A percentile compares a stretch with the other conserved stretches of the same genome.
Evolutionary conservation across 2,329 filamentous ascomycete species (phyloP).

Genomic region (Chaetomiaceae sp.): DNA sequence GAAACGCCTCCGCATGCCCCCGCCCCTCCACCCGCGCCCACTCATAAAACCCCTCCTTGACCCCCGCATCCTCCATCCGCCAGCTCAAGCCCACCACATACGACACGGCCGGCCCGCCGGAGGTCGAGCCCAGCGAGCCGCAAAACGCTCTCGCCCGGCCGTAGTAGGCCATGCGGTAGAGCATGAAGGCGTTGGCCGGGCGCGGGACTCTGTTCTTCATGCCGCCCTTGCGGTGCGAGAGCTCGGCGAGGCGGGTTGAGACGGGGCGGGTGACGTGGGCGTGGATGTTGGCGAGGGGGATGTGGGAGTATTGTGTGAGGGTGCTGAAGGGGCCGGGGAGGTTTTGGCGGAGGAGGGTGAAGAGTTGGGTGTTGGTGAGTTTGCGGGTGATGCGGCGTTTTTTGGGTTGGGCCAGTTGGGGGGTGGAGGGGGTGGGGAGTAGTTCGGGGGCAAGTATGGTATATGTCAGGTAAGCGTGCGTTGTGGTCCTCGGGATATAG

Average conservation of each 20-base stretch:
- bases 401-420: not conserved
- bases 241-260: too few relatives aligned
- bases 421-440: not conserved
- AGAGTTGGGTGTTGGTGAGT: not conserved
- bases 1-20: not conserved
- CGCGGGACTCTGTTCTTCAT: not conserved
- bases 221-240: too few relatives aligned
- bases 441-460: too few relatives aligned
- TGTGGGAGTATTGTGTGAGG: not conserved
- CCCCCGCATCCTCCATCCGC: not conserved
- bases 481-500: too few relatives aligned
- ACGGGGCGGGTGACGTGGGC: not conserved
- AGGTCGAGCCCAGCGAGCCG: too few relatives aligned
- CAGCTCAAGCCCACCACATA: not conserved
- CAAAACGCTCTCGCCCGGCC: not conserved
- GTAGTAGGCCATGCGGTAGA: not conserved
- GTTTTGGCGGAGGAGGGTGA: not conserved
- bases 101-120: not conserved
- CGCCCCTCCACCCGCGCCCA: not conserved
- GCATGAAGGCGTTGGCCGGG: not conserved
- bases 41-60: not conserved
- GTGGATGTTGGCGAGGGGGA: not conserved
- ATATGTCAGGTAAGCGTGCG: too few relatives aligned
- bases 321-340: not conserved
- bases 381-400: too few relatives aligned